Percentiles rank a stretch among this genome's conserved stretches.
Conservation (phyloP, 352 stramenopile genomes). For the Aphanomyces cochlioides region DNA sequence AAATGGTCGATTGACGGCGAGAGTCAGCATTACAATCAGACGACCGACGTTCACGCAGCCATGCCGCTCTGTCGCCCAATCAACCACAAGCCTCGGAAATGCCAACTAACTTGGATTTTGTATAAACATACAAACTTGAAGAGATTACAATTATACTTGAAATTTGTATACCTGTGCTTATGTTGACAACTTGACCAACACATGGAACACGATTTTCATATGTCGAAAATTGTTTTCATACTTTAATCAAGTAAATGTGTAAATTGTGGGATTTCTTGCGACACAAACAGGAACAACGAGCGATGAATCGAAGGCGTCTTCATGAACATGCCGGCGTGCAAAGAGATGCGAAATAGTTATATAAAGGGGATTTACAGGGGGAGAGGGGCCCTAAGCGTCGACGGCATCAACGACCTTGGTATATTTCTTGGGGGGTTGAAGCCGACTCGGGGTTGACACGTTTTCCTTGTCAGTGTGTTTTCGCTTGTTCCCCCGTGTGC, state of each 20-base stretch:
- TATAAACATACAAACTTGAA: not conserved
- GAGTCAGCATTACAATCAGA: conserved; percentile 7
- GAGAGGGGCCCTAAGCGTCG: no score
- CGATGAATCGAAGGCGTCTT: not conserved
- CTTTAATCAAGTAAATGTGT: not conserved
- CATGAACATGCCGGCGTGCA: not conserved
- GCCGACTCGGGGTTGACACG: not conserved
- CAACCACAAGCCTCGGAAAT: not conserved
- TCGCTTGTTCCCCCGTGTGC: not conserved
- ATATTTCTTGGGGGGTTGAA: conserved; percentile 28
- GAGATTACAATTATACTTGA: not conserved
- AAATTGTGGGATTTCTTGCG: not conserved
- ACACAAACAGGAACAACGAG: not conserved
- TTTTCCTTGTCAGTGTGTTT: conserved; percentile 7
- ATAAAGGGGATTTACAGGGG: not conserved
- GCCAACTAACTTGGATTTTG: not conserved
- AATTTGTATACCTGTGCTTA: not conserved
- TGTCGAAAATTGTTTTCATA: not conserved
- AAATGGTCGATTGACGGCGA: not conserved
- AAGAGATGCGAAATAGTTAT: not conserved
- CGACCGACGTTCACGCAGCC: not conserved
- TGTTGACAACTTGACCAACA: not conserved
- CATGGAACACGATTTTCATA: not conserved
- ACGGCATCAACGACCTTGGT: not conserved
- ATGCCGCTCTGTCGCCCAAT: not conserved